phyloP scores from a whole-genome alignment of 345 rosid species.

The Luvunga scandens region DNA sequence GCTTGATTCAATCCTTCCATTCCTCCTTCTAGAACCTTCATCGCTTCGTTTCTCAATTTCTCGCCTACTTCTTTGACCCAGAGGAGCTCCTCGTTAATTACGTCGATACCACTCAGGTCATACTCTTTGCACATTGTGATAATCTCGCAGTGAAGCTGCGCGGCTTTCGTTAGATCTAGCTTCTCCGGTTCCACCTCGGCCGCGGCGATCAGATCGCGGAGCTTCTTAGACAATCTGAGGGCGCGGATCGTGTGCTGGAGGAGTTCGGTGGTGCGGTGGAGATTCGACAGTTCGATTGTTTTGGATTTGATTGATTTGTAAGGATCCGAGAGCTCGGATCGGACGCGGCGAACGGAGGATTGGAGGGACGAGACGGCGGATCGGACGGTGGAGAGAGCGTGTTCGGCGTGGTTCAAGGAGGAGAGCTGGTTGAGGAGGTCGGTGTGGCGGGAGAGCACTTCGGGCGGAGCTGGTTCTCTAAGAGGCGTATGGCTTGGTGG shows the following conservation, averaged over 20 bases:
- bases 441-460: slow-evolving; percentile 83
- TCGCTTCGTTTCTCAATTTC: slow-evolving; percentile 63
- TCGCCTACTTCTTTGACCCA: slow-evolving; percentile 69
- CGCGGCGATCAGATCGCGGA: slow-evolving; percentile 61
- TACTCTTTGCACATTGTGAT: slow-evolving; percentile 73
- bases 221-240: slow-evolving; percentile 72
- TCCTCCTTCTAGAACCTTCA: slow-evolving; percentile 86
- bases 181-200: slow-evolving; percentile 63
- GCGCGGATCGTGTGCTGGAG: slow-evolving; percentile 82
- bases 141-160: slow-evolving; percentile 84
- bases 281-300: slow-evolving; percentile 65
- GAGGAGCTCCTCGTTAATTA: slow-evolving; percentile 69
- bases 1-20: slow-evolving; percentile 97
- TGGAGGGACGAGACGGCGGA: slow-evolving; percentile 87
- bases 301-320: slow-evolving; percentile 63
- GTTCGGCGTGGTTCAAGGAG: slow-evolving; percentile 79
- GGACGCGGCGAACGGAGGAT: slow-evolving; percentile 71
- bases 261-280: slow-evolving; percentile 67
- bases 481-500: slow-evolving; percentile 89
- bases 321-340: slow-evolving; percentile 91
- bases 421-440: slow-evolving; percentile 87
- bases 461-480: slow-evolving; percentile 90
- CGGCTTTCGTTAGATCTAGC: slow-evolving; percentile 90
- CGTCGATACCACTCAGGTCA: slow-evolving; percentile 68
- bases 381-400: slow-evolving; percentile 78